Percentiles rank a stretch among this genome's conserved stretches.
phyloP scores from a whole-genome alignment of 116 monocot genomes.

The Zostera marina region DNA sequence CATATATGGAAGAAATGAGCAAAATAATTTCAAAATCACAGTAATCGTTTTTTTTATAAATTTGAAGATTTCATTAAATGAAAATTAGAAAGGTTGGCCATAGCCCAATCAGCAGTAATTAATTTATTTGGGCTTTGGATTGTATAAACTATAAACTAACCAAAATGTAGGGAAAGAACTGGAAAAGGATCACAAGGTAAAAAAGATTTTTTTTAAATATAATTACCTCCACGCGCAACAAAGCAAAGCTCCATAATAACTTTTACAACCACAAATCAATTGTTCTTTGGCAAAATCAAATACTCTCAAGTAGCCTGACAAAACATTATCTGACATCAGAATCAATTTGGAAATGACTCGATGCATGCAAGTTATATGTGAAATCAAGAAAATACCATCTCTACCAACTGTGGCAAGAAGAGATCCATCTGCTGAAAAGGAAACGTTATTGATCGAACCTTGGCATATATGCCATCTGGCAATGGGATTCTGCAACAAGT shows the following conservation, averaged over 20 bases:
- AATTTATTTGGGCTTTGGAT: too few relatives aligned
- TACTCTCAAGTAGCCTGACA: conserved; percentile 84
- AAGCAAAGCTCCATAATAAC: conserved; percentile 89
- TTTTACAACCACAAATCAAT: conserved; percentile 84
- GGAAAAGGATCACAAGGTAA: background rate
- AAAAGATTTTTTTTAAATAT: background rate
- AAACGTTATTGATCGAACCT: conserved; percentile 84
- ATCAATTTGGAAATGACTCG: conserved; percentile 1
- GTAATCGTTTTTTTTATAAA: too few relatives aligned
- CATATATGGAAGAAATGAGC: too few relatives aligned
- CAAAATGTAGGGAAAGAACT: background rate
- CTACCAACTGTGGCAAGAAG: conserved; percentile 86
- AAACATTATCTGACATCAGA: background rate
- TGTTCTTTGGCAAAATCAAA: conserved; percentile 79
- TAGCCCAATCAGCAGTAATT: too few relatives aligned
- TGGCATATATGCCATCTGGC: conserved; percentile 97
- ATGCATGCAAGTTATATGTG: background rate
- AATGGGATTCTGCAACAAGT: conserved; percentile 57
- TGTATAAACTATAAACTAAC: too few relatives aligned
- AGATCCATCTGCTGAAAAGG: conserved; percentile 77
- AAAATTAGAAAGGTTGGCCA: too few relatives aligned
- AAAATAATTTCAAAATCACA: too few relatives aligned
- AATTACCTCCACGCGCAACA: conserved; percentile 96
- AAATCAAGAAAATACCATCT: conserved; percentile 51
- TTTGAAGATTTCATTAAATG: too few relatives aligned